Evolutionary conservation across 2,329 filamentous ascomycete species (phyloP).

Genomic region (Penicillium sclerotiorum): DNA sequence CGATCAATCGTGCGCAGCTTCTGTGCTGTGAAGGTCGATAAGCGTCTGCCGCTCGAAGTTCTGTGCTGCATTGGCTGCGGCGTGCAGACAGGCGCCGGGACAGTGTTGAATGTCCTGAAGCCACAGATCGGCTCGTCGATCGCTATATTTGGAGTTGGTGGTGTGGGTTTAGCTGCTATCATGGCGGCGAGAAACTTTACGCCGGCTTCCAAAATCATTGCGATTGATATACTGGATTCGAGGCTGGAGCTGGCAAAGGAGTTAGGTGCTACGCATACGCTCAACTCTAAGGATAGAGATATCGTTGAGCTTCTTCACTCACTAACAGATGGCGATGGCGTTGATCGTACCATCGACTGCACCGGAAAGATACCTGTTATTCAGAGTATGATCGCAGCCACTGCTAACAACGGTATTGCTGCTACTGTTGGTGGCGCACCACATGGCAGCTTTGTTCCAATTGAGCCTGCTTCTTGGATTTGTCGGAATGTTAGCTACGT

Average conservation of each 20-base stretch:
- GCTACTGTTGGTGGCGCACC: conserved; percentile 39
- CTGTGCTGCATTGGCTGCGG: conserved; percentile 29
- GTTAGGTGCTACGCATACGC: conserved; percentile 48
- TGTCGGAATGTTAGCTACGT: background rate
- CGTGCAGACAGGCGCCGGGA: conserved; percentile 37
- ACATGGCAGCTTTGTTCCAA: conserved; percentile 24
- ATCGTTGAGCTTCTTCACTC: conserved; percentile 33
- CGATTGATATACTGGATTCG: conserved; percentile 48
- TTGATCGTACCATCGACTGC: conserved; percentile 17
- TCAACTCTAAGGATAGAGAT: conserved; percentile 38
- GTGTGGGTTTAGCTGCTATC: conserved; percentile 24
- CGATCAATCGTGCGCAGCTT: conserved; percentile 33
- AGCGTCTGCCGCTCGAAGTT: conserved; percentile 25
- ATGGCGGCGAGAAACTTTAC: conserved; percentile 20
- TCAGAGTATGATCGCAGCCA: conserved; percentile 13
- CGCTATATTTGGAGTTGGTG: conserved; percentile 35
- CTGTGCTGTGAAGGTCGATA: conserved; percentile 31
- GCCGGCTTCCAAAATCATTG: conserved; percentile 41
- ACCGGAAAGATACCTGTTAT: conserved; percentile 1
- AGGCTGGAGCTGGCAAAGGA: conserved; percentile 48
- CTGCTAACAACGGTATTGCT: conserved; percentile 34
- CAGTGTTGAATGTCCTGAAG: conserved; percentile 32
- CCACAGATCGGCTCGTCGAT: conserved; percentile 23
- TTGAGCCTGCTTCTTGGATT: conserved; percentile 21
- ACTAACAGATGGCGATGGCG: conserved; percentile 26